Conservation (phyloP, 179 eudicot genomes). For the Drosera spatulata region DNA sequence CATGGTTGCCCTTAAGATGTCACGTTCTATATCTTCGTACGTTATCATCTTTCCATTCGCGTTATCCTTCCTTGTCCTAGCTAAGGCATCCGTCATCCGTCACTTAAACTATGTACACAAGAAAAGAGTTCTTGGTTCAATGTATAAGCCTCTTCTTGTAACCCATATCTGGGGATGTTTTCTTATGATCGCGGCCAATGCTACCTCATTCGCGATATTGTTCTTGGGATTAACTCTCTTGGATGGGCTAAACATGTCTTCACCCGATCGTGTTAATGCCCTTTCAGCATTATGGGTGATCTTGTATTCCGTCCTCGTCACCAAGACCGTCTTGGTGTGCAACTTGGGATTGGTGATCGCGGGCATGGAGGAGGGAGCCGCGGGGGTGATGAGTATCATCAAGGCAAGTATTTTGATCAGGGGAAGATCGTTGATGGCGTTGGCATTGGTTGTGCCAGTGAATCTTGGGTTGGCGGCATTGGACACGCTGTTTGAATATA, state of each 20-base stretch:
- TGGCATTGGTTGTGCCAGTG: slow-evolving; percentile 47
- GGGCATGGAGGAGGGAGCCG: slow-evolving; percentile 21
- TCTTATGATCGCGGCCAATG: slow-evolving; percentile 46
- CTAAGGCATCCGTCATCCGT: slow-evolving; percentile 51
- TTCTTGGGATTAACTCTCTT: slow-evolving; percentile 27
- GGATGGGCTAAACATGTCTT: slow-evolving; percentile 18
- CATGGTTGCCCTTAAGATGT: slow-evolving; percentile 49
- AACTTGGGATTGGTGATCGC: slow-evolving; percentile 43
- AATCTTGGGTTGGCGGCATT: slow-evolving; percentile 55
- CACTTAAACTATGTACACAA: slow-evolving; percentile 8
- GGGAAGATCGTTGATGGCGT: slow-evolving; percentile 51
- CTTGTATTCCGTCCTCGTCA: slow-evolving; percentile 53
- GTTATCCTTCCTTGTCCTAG: slow-evolving; percentile 51
- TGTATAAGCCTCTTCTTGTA: slow-evolving; percentile 26
- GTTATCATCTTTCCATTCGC: slow-evolving; percentile 48
- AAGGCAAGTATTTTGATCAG: slow-evolving; percentile 38
- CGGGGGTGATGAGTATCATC: slow-evolving; percentile 44
- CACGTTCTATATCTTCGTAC: slow-evolving; percentile 48
- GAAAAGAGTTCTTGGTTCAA: slow-evolving; percentile 8
- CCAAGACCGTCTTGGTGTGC: slow-evolving; percentile 45
- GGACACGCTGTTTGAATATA: slow-evolving; percentile 62
- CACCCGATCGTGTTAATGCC: slow-evolving; percentile 22
- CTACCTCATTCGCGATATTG: slow-evolving; percentile 40
- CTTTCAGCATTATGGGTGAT: slow-evolving; percentile 32
- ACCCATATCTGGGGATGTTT: slow-evolving; percentile 58